phyloP scores from a whole-genome alignment of 495 filamentous ascomycete species.

The Aspergillus diversus region DNA sequence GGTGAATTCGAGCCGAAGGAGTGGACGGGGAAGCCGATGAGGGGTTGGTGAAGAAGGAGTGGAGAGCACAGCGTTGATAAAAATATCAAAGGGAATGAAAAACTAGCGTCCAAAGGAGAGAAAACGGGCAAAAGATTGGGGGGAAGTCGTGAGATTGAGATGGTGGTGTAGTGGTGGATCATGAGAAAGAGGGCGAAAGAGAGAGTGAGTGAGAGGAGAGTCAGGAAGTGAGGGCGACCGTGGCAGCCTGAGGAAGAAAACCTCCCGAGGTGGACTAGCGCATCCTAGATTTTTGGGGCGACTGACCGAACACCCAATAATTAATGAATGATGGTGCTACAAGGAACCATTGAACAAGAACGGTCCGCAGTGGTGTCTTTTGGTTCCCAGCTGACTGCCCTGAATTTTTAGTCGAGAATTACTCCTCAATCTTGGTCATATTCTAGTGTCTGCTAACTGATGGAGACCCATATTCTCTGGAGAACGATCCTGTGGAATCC shows the following conservation, averaged over 20 bases:
- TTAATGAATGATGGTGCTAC: too few species aligned
- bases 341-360: background rate
- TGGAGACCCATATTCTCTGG: too few species aligned
- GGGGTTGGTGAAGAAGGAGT: conserved; percentile 14
- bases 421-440: too few species aligned
- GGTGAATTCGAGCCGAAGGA: conserved; percentile 14
- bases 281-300: background rate
- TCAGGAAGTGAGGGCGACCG: conserved; percentile 16
- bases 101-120: background rate
- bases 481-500: too few species aligned
- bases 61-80: background rate
- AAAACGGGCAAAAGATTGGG: background rate
- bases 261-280: background rate
- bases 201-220: conserved; percentile 24
- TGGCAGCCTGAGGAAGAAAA: conserved; percentile 18
- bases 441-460: too few species aligned
- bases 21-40: conserved; percentile 16
- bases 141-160: background rate
- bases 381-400: too few species aligned
- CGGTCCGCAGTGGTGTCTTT: too few species aligned
- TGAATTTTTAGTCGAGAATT: too few species aligned
- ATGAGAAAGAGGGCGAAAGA: conserved; percentile 24
- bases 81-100: conserved; percentile 13
- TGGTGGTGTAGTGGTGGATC: conserved; percentile 15
- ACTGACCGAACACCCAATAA: too few species aligned